Conservation (phyloP, 2,329 filamentous ascomycete species). For the Apiospora arundinis region DNA sequence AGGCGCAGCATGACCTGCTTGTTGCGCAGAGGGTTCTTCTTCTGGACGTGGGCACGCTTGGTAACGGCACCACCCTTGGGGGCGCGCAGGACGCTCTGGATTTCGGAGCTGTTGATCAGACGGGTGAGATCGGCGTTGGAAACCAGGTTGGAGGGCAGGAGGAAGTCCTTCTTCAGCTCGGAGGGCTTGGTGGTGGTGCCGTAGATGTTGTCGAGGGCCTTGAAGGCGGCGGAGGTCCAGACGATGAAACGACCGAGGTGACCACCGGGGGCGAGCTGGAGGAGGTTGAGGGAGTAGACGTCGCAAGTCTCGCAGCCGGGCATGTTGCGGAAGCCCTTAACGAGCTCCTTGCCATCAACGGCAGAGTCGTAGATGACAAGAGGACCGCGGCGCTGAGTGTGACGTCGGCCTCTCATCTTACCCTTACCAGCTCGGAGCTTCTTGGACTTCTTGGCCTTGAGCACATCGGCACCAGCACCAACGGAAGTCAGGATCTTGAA, state of each 20-base stretch:
- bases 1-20: conserved; percentile 98
- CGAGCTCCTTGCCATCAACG: conserved; percentile 92
- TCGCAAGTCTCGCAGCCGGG: conserved; percentile 96
- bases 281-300: conserved; percentile 94
- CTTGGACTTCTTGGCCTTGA: conserved; percentile 95
- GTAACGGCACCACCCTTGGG: conserved; percentile 89
- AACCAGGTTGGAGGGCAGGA: conserved; percentile 91
- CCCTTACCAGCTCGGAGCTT: conserved; percentile 99
- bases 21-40: conserved; percentile 99
- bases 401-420: conserved; percentile 95
- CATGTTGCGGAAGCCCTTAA: conserved; percentile 97
- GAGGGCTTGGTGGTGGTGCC: conserved; percentile 89
- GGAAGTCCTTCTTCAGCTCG: conserved; percentile 98
- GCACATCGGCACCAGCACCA: conserved; percentile 87
- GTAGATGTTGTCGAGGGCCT: conserved; percentile 96
- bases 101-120: conserved; percentile 98
- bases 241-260: conserved; percentile 99
- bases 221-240: conserved; percentile 97
- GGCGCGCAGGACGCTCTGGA: conserved; percentile 92
- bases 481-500: conserved; percentile 87
- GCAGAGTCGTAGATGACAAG: conserved; percentile 97
- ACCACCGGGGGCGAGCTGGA: conserved; percentile 98
- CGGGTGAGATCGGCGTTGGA: conserved; percentile 94
- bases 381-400: conserved; percentile 97
- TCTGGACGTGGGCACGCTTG: conserved; percentile 91